A percentile compares a stretch with the other conserved stretches of the same genome.
phyloP scores from a whole-genome alignment of 371 early-diverging fungal species.

The Mortierella sp. region DNA sequence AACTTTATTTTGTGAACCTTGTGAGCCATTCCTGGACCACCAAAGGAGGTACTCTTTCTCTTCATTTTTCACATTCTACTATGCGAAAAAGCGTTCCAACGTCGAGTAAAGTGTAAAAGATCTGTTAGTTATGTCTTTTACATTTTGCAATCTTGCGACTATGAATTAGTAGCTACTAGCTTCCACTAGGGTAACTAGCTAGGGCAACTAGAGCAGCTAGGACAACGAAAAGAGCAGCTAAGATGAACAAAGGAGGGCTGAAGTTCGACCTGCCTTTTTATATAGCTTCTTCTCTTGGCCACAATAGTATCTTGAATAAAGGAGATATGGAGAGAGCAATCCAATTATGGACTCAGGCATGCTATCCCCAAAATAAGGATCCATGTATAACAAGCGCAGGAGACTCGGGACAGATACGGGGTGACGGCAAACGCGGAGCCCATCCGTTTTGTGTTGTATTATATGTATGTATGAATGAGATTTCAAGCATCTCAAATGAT shows the following conservation, averaged over 20 bases:
- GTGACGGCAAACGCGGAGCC: constrained; percentile 3
- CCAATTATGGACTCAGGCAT: background rate
- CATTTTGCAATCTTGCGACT: too few species aligned
- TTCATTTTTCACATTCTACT: background rate
- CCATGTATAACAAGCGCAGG: constrained; percentile 1
- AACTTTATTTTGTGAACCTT: constrained; percentile 2
- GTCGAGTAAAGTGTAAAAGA: too few species aligned
- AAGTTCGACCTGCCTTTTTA: too few species aligned
- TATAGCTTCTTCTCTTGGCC: background rate
- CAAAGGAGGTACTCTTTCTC: background rate
- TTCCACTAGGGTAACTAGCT: too few species aligned
- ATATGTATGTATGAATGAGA: constrained; percentile 4
- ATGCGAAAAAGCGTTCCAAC: too few species aligned
- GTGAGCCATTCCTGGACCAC: background rate
- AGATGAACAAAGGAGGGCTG: too few species aligned
- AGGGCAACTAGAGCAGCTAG: too few species aligned
- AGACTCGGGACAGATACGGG: background rate
- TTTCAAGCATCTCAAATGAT: background rate
- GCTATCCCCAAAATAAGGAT: constrained; percentile 2
- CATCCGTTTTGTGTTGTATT: background rate
- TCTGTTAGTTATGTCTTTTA: too few species aligned
- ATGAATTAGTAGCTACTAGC: too few species aligned
- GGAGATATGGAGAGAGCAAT: background rate
- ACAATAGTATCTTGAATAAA: background rate
- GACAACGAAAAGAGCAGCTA: too few species aligned